phyloP scores from a whole-genome alignment of 1,139 yeast genomes.

The Blastobotrys buckinghamii region DNA sequence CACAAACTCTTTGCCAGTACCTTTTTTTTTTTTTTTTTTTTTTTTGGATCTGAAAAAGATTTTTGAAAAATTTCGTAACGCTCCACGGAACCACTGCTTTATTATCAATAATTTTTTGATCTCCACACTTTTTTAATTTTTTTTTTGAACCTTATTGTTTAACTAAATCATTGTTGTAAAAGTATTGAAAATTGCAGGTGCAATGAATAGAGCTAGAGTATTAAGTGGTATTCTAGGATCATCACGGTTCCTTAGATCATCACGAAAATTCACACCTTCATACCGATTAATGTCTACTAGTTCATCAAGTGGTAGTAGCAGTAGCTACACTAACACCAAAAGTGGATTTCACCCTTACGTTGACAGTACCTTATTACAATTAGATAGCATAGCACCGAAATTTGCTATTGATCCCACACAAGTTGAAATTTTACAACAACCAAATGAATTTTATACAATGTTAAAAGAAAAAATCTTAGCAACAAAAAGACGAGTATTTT shows the following conservation, averaged over 20 bases:
- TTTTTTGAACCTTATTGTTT: no score
- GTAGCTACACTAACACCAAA: not conserved
- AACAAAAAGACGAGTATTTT: conserved; percentile 55
- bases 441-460: conserved; percentile 60
- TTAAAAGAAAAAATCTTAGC: conserved; percentile 42
- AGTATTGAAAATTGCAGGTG: no score
- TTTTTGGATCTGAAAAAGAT: no score
- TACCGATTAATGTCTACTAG: not conserved
- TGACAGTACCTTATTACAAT: conserved; percentile 35
- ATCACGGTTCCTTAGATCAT: not conserved
- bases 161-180: no score
- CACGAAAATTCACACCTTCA: not conserved
- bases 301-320: not conserved
- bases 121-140: no score
- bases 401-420: conserved; percentile 56
- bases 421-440: conserved; percentile 58
- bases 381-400: conserved; percentile 65
- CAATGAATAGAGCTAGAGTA: not conserved
- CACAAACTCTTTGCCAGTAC: no score
- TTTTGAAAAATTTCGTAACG: not conserved
- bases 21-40: no score
- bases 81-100: no score
- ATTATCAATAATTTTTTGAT: no score
- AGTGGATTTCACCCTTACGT: conserved; percentile 20
- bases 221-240: not conserved